These are phyloP conservation scores for Metarhizium rileyi DNA, from an alignment of 2,329 filamentous ascomycete species.

Conservation along the genomic window DNA sequence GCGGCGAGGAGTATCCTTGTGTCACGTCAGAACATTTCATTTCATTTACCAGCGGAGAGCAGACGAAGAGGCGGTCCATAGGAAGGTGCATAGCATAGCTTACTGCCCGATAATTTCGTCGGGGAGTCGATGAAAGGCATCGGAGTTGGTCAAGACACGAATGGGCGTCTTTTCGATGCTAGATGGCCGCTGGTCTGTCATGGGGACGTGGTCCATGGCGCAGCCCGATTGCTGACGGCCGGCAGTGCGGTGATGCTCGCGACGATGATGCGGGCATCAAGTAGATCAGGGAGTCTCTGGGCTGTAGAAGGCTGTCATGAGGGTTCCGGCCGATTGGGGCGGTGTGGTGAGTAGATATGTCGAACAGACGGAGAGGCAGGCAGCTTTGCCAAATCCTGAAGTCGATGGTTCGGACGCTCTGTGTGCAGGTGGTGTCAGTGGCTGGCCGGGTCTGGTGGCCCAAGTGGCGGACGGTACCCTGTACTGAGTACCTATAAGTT, in stretches of 20 bases:
- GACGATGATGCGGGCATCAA: not conserved
- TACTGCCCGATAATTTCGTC: conserved; percentile 64
- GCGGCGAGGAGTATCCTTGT: conserved; percentile 49
- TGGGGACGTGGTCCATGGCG: conserved; percentile 23
- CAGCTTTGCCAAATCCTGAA: too few relatives aligned
- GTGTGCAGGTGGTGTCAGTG: too few relatives aligned
- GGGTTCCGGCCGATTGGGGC: not conserved
- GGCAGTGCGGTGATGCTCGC: not conserved
- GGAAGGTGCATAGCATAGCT: conserved; percentile 19
- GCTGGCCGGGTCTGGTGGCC: too few relatives aligned
- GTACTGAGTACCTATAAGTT: too few relatives aligned
- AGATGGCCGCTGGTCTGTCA: conserved; percentile 19
- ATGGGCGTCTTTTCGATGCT: conserved; percentile 25
- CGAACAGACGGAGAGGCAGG: too few relatives aligned
- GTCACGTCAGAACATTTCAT: not conserved
- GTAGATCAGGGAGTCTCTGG: not conserved
- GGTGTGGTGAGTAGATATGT: not conserved
- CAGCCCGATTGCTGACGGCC: conserved; percentile 6
- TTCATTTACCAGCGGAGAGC: not conserved
- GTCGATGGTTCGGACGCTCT: too few relatives aligned
- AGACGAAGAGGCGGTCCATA: not conserved
- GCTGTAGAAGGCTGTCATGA: not conserved
- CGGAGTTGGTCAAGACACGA: conserved; percentile 16
- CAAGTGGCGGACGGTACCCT: too few relatives aligned
- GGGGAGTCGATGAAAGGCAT: conserved; percentile 45